phyloP scores from a whole-genome alignment of 306 rosid genomes.

The Gastrolobium bilobum region DNA sequence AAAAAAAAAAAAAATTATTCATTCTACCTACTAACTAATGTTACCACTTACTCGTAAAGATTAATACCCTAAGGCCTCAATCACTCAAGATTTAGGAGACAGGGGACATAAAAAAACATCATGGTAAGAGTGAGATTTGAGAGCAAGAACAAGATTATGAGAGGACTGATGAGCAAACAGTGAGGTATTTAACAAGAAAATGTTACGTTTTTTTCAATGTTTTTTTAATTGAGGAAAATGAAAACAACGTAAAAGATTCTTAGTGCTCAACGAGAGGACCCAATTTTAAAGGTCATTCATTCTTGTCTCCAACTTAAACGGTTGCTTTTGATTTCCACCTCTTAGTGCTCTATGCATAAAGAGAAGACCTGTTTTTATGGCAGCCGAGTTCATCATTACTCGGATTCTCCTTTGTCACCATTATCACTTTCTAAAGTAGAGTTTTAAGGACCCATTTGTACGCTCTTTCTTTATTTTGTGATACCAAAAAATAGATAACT shows the following conservation, averaged over 20 bases:
- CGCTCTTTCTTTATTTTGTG: slow-evolving; percentile 38
- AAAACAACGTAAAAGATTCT: slow-evolving; percentile 50
- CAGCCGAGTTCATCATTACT: slow-evolving; percentile 84
- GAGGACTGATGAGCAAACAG: slow-evolving; percentile 47
- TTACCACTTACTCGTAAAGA: slow-evolving; percentile 54
- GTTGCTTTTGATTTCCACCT: slow-evolving; percentile 71
- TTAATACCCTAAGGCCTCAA: slow-evolving; percentile 24
- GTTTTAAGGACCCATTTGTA: slow-evolving; percentile 49
- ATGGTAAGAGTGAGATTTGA: slow-evolving; percentile 38
- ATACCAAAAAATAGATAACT: neutral
- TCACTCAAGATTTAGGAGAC: slow-evolving; percentile 42
- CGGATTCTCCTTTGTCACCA: slow-evolving; percentile 67
- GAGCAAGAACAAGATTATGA: slow-evolving; percentile 51
- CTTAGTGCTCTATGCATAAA: slow-evolving; percentile 64
- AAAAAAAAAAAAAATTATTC: neutral
- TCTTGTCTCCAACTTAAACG: slow-evolving; percentile 61
- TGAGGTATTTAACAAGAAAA: slow-evolving; percentile 61
- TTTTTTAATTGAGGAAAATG: slow-evolving; percentile 52
- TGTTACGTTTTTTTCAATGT: slow-evolving; percentile 33
- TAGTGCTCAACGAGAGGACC: slow-evolving; percentile 51
- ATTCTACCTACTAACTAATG: slow-evolving; percentile 4
- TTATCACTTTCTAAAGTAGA: slow-evolving; percentile 59
- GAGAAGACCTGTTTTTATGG: slow-evolving; percentile 58
- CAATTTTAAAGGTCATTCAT: slow-evolving; percentile 60
- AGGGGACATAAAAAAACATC: slow-evolving; percentile 30